Evolutionary conservation across 352 stramenopile species (phyloP).

Genomic region (Peronosclerospora sorghi): DNA sequence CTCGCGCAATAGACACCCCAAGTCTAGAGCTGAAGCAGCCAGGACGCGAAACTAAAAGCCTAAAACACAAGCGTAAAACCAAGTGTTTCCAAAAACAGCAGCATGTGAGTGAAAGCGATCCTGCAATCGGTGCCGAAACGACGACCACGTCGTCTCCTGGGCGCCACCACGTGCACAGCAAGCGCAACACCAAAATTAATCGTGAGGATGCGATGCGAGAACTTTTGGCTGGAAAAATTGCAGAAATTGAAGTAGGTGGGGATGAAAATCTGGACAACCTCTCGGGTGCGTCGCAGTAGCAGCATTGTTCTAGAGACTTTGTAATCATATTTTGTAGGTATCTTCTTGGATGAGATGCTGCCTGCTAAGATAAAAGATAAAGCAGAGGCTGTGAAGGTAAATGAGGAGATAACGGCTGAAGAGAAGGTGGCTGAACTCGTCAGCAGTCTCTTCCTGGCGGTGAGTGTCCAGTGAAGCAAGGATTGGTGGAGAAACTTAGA

Average conservation of each 20-base stretch:
- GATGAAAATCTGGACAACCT: conserved; percentile 72
- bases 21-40: conserved; percentile 59
- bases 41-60: conserved; percentile 42
- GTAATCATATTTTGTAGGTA: conserved; percentile 16
- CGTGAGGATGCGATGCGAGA: conserved; percentile 61
- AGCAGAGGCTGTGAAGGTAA: conserved; percentile 28
- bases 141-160: conserved; percentile 12
- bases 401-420: conserved; percentile 25
- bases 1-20: conserved; percentile 10
- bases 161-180: conserved; percentile 19
- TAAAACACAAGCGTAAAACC: conserved; percentile 80
- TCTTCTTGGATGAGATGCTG: conserved; percentile 56
- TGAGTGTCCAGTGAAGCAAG: conserved; percentile 6
- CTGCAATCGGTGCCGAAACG: background rate
- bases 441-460: conserved; percentile 29
- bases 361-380: conserved; percentile 19
- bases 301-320: background rate
- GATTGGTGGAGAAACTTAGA: background rate
- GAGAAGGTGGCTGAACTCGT: conserved; percentile 36
- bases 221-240: conserved; percentile 74
- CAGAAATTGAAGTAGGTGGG: conserved; percentile 72
- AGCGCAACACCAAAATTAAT: conserved; percentile 13
- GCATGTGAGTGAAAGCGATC: conserved; percentile 6
- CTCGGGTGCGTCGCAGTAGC: conserved; percentile 21
- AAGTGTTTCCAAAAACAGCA: conserved; percentile 25